Conservation (phyloP, 2,329 filamentous ascomycete genomes). For the Xylariaceae sp. region DNA sequence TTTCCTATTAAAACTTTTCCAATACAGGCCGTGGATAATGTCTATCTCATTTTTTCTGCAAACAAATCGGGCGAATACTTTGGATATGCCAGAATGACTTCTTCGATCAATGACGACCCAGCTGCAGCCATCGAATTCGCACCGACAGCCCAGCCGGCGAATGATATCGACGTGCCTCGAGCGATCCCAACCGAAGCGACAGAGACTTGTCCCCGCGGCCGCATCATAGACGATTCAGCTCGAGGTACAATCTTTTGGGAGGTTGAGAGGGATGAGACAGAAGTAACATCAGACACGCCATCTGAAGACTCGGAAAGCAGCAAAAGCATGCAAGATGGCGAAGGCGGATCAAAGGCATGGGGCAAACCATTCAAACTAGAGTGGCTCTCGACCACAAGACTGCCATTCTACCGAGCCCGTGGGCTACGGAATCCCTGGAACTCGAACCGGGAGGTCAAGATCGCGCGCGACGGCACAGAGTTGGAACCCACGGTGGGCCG, state of each 20-base stretch:
- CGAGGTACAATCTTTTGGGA: conserved; percentile 99
- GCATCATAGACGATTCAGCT: conserved; percentile 87
- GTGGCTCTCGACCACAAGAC: conserved; percentile 77
- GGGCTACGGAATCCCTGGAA: conserved; percentile 93
- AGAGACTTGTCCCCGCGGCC: conserved; percentile 72
- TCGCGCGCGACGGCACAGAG: conserved; percentile 90
- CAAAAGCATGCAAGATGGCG: conserved; percentile 34
- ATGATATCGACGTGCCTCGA: conserved; percentile 65
- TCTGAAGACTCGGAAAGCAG: conserved; percentile 27
- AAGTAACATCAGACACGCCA: conserved; percentile 31
- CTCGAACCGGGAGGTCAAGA: conserved; percentile 91
- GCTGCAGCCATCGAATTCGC: conserved; percentile 66
- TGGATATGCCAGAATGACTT: conserved; percentile 88
- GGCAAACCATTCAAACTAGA: conserved; percentile 88
- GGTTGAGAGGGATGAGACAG: conserved; percentile 58
- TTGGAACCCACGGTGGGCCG: conserved; percentile 78
- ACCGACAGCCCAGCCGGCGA: conserved; percentile 56
- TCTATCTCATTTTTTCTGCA: conserved; percentile 91
- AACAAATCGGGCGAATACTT: conserved; percentile 98
- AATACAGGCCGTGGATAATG: conserved; percentile 68
- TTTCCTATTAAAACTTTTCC: conserved; percentile 7
- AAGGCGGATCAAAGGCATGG: conserved; percentile 62
- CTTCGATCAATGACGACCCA: conserved; percentile 75
- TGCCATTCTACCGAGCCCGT: conserved; percentile 85
- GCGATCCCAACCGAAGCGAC: conserved; percentile 78